These are phyloP conservation scores for Podaxis sp. DNA, from an alignment of 768 basidiomycete genomes.

Conservation along the genomic window DNA sequence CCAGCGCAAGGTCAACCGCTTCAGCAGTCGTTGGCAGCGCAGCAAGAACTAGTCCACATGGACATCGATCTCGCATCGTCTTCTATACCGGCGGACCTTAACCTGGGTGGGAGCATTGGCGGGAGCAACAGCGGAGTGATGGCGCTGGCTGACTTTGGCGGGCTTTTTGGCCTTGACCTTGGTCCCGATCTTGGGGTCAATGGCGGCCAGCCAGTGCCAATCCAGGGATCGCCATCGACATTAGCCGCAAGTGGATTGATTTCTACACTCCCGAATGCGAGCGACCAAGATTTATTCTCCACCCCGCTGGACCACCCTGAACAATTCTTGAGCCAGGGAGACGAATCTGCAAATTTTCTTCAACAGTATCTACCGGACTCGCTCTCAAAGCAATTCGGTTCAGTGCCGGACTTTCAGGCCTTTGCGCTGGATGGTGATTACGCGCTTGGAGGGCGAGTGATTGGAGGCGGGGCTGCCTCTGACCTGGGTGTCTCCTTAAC, in stretches of 20 bases:
- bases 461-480: neutral
- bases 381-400: conserved; percentile 3
- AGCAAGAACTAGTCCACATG: neutral
- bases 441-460: neutral
- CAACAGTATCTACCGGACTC: neutral
- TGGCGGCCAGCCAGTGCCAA: neutral
- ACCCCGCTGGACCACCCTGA: neutral
- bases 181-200: neutral
- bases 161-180: neutral
- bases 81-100: neutral
- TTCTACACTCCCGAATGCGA: neutral
- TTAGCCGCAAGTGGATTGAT: neutral
- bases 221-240: neutral
- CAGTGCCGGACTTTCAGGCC: conserved; percentile 2
- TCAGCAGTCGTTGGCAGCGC: neutral
- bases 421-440: neutral
- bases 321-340: neutral
- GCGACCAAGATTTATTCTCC: neutral
- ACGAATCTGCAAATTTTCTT: neutral
- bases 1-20: neutral
- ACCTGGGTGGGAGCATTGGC: neutral
- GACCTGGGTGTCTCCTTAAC: neutral
- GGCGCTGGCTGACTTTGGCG: neutral
- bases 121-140: neutral
- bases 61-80: neutral